Conservation (phyloP, 1,284 basidiomycete species). For the Melampsora abietis-canadensis region DNA sequence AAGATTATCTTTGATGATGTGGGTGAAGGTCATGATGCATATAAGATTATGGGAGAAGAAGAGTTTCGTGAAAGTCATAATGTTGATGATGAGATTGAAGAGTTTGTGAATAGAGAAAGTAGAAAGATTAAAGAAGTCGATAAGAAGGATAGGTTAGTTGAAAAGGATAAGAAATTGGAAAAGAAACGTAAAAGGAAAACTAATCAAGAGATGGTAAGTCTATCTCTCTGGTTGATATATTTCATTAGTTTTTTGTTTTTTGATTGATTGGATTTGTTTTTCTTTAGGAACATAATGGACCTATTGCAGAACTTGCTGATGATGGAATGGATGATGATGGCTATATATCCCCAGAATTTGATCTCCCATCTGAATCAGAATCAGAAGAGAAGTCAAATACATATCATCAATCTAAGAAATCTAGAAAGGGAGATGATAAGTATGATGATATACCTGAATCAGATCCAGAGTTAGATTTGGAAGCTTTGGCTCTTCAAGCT, state of each 20-base stretch:
- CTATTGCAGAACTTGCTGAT: conserved; percentile 17
- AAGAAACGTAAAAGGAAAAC: conserved; percentile 81
- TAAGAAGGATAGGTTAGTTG: conserved; percentile 72
- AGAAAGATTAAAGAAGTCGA: conserved; percentile 69
- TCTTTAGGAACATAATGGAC: neutral
- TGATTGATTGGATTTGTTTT: neutral
- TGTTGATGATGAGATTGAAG: conserved; percentile 65
- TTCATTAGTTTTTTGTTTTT: neutral
- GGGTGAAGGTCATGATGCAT: conserved; percentile 72
- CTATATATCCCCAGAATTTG: conserved; percentile 70
- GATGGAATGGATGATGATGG: conserved; percentile 53
- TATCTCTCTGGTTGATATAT: neutral
- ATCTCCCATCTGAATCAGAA: conserved; percentile 51
- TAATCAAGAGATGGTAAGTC: conserved; percentile 60
- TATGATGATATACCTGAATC: conserved; percentile 1
- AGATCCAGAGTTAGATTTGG: conserved; percentile 47
- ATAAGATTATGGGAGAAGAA: conserved; percentile 68
- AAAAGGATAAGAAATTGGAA: conserved; percentile 79
- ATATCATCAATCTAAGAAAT: conserved; percentile 38
- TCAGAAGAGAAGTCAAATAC: conserved; percentile 32
- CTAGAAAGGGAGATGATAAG: neutral
- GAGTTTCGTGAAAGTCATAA: conserved; percentile 64
- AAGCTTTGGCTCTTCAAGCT: conserved; percentile 48
- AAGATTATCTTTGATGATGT: conserved; percentile 81
- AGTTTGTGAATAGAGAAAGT: conserved; percentile 70